phyloP scores from a whole-genome alignment of 1,284 basidiomycete species.

The Rhodotorula sp. region DNA sequence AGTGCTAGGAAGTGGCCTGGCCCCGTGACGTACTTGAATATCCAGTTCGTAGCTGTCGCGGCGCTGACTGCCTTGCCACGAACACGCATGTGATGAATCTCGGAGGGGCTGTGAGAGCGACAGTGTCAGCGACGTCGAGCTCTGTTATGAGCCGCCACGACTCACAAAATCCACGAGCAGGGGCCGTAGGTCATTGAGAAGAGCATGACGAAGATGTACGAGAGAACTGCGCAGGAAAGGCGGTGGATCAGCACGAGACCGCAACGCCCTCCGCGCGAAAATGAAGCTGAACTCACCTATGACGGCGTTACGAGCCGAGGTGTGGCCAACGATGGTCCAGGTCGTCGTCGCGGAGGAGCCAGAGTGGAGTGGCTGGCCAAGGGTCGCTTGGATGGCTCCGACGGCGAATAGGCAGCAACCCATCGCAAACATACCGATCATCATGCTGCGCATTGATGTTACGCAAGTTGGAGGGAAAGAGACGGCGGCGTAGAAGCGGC shows the following conservation, averaged over 20 bases:
- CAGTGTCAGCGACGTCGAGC: no score
- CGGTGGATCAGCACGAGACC: no score
- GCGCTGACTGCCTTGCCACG: conserved; percentile 71
- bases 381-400: conserved; percentile 67
- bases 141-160: no score
- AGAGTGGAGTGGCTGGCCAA: conserved; percentile 51
- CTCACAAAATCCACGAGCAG: conserved; percentile 54
- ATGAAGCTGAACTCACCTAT: no score
- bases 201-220: conserved; percentile 68
- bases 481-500: background rate
- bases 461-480: no score
- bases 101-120: conserved; percentile 54
- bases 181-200: conserved; percentile 4
- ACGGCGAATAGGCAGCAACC: conserved; percentile 68
- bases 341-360: conserved; percentile 38
- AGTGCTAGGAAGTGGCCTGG: no score
- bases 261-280: no score
- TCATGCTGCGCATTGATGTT: conserved; percentile 47
- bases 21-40: conserved; percentile 8
- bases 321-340: conserved; percentile 64
- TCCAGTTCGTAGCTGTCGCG: conserved; percentile 63
- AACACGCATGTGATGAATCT: conserved; percentile 67
- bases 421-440: conserved; percentile 65
- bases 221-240: no score
- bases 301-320: conserved; percentile 62